Conservation (phyloP, 768 basidiomycete genomes). For the Pulveroboletus frians region DNA sequence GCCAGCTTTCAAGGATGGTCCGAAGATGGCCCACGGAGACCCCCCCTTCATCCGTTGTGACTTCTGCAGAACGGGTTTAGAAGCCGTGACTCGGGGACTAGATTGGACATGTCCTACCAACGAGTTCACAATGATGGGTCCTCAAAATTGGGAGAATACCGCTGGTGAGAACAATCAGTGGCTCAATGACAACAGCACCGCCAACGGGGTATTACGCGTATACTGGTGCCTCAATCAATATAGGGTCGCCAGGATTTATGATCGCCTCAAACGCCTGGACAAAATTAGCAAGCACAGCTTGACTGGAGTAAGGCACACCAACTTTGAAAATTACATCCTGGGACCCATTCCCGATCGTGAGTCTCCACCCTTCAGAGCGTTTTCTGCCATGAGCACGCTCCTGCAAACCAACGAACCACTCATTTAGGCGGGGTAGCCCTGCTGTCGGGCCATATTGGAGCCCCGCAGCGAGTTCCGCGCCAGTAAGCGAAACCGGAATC, state of each 20-base stretch:
- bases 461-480: conserved; percentile 54
- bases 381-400: conserved; percentile 60
- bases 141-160: conserved; percentile 64
- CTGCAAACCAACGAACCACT: conserved; percentile 74
- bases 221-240: conserved; percentile 79
- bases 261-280: conserved; percentile 63
- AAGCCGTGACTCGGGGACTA: background rate
- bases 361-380: conserved; percentile 61
- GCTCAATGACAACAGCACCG: conserved; percentile 11
- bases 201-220: conserved; percentile 51
- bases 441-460: conserved; percentile 76
- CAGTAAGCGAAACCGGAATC: conserved; percentile 48
- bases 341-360: conserved; percentile 77
- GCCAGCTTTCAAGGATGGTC: conserved; percentile 69
- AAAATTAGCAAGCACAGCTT: conserved; percentile 8
- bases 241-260: conserved; percentile 71
- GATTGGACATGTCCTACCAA: conserved; percentile 39
- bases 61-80: conserved; percentile 44
- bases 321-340: conserved; percentile 91
- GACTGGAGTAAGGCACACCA: background rate
- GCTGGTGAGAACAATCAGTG: conserved; percentile 30
- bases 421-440: conserved; percentile 57
- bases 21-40: conserved; percentile 57
- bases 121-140: conserved; percentile 49
- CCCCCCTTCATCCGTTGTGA: conserved; percentile 72